Base-by-base conservation (phyloP, 495 filamentous ascomycete species). In the Bacidia gigantensis region DNA sequence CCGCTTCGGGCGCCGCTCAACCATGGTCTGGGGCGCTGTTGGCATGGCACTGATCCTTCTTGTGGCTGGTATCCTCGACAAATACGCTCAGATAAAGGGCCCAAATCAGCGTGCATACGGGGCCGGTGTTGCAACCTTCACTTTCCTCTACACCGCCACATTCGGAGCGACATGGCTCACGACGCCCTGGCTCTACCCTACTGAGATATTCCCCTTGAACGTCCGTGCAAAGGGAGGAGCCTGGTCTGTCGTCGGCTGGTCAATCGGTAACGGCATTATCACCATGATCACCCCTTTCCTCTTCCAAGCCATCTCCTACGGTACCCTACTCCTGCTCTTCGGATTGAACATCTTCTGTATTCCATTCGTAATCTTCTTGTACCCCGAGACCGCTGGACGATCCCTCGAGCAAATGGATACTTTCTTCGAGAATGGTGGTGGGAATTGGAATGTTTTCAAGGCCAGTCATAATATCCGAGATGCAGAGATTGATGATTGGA, bases 341-440 rank as follows among this genome's bases (percentile, higher is more conserved):
- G 73, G 65, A 11, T 59, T 77, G 7, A 78, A 79, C 50, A 58
- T 78, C n/a, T 59, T 75, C 26, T 78, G 72, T 68, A 65, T 74
- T 11, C 73, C 75, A 11, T 70, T 69, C 18, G 66, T 75, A 23
- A 76, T 69, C 46, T 64, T 74, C 55, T 72, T 81, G 61, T 80
- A 75, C 57, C 78, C 78, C 0, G 78, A 82, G 61, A 80, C 77
- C 2, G 65, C 70, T 1, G 72, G 74, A 44, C 70, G 76, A 5
- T 72, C 67, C n/a, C 62, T 82, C 9, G 78, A 80, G 52, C 75
- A 76, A n/a, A 79, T 78, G 56, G 72, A 79, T 21, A 66, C 68
- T 2, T 67, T 80, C 29, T 80, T 81, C 49, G 59, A 61, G 40
- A 51, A 61, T 20, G 59, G 59, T 12, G 59, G 56, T n/a, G 51